phyloP scores from a whole-genome alignment of 805 yeast species.

The Yarrowia sp. region DNA sequence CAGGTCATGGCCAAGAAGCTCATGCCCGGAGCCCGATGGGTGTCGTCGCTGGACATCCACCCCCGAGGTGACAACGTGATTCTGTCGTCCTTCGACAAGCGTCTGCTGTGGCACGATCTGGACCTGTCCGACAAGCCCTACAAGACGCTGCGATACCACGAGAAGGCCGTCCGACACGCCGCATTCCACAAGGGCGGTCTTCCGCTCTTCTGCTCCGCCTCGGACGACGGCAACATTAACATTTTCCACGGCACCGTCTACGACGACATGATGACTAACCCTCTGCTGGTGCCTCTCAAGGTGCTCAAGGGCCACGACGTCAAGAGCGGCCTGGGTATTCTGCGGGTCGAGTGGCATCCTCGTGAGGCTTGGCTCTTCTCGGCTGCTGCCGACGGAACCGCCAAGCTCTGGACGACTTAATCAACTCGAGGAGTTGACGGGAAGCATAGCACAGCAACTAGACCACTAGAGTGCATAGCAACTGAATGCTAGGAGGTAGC shows the following conservation, averaged over 20 bases:
- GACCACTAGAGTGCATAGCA: slow-evolving; percentile 15
- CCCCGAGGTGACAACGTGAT: slow-evolving; percentile 94
- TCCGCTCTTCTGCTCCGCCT: slow-evolving; percentile 90
- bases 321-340: slow-evolving; percentile 76
- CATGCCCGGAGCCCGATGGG: slow-evolving; percentile 95
- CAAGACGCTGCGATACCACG: slow-evolving; percentile 92
- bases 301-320: slow-evolving; percentile 88
- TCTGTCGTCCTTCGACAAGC: slow-evolving; percentile 90
- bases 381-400: slow-evolving; percentile 96
- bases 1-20: slow-evolving; percentile 81
- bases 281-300: slow-evolving; percentile 92
- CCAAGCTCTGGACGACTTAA: slow-evolving; percentile 92
- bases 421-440: no score
- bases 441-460: no score
- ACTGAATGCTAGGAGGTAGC: background rate
- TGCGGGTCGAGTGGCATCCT: slow-evolving; percentile 93
- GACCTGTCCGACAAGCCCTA: slow-evolving; percentile 87
- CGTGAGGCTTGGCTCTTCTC: slow-evolving; percentile 97
- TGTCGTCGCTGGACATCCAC: slow-evolving; percentile 86
- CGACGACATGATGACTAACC: slow-evolving; percentile 93
- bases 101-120: slow-evolving; percentile 96
- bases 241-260: slow-evolving; percentile 96
- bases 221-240: slow-evolving; percentile 91
- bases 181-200: slow-evolving; percentile 79
- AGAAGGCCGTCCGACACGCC: slow-evolving; percentile 86